Evolutionary conservation across 2,329 filamentous ascomycete species (phyloP).

Genomic region (Ilyonectria mors-panacis): DNA sequence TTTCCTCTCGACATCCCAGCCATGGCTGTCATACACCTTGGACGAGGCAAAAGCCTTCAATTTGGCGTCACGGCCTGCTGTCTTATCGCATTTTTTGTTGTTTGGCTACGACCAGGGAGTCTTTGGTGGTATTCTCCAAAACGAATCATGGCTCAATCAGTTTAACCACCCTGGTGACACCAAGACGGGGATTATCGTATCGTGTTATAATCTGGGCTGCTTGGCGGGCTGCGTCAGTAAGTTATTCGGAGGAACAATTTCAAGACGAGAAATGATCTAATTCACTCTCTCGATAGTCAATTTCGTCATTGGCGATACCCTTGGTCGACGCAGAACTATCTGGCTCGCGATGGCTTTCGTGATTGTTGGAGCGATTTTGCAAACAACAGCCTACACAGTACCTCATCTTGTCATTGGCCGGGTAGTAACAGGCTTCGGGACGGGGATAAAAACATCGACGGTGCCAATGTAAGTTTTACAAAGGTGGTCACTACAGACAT

Average conservation of each 20-base stretch:
- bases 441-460: constrained; percentile 50
- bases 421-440: constrained; percentile 66
- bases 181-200: constrained; percentile 59
- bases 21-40: constrained; percentile 3
- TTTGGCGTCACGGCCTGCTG: constrained; percentile 35
- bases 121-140: constrained; percentile 62
- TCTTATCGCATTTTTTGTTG: constrained; percentile 31
- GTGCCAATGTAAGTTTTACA: background rate
- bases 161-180: constrained; percentile 56
- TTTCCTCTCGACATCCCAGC: background rate
- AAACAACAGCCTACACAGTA: constrained; percentile 61
- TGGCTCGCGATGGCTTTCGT: constrained; percentile 68
- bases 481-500: background rate
- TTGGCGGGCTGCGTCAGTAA: constrained; percentile 51
- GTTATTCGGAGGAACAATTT: background rate
- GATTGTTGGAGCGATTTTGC: constrained; percentile 72
- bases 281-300: background rate
- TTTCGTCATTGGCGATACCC: constrained; percentile 63
- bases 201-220: constrained; percentile 59
- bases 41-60: constrained; percentile 34
- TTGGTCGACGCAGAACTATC: constrained; percentile 67
- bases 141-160: constrained; percentile 57
- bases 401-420: constrained; percentile 64
- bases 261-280: background rate
- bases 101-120: constrained; percentile 64